Evolutionary conservation across 768 basidiomycete genomes (phyloP).

Genomic region (Gautieria morchelliformis): DNA sequence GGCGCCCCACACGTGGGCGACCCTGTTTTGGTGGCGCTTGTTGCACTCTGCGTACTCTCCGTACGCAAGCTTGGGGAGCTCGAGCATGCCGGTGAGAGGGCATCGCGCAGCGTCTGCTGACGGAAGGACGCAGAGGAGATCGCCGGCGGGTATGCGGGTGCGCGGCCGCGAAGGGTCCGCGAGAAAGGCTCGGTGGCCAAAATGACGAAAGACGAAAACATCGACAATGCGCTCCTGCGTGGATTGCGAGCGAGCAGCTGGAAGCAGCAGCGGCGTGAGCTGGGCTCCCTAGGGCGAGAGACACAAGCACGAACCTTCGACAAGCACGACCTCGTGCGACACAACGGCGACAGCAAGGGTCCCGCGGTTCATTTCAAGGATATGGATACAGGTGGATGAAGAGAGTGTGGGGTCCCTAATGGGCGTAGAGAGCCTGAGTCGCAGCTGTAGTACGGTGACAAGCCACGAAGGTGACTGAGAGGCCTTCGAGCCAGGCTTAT

Average conservation of each 20-base stretch:
- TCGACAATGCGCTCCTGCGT: constrained; percentile 51
- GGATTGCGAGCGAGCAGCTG: constrained; percentile 49
- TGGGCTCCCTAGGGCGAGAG: not conserved
- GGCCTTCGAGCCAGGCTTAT: not conserved
- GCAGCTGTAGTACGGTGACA: not conserved
- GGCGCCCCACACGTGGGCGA: constrained; percentile 47
- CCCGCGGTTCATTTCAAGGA: constrained; percentile 26
- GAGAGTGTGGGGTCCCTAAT: not conserved
- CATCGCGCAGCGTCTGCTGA: constrained; percentile 24
- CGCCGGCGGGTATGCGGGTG: constrained; percentile 51
- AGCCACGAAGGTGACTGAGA: not conserved
- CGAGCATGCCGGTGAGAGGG: constrained; percentile 42
- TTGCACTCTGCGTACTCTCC: constrained; percentile 46
- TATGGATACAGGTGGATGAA: constrained; percentile 1
- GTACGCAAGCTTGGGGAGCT: constrained; percentile 51
- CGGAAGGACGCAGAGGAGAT: constrained; percentile 53
- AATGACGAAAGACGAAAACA: constrained; percentile 54
- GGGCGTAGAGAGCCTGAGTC: not conserved
- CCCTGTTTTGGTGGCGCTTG: constrained; percentile 41
- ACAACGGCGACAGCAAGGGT: constrained; percentile 61
- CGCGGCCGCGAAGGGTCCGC: constrained; percentile 41
- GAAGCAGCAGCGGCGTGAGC: constrained; percentile 5
- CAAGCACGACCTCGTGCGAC: constrained; percentile 56
- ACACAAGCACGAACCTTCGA: constrained; percentile 42
- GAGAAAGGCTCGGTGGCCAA: constrained; percentile 59